phyloP scores from a whole-genome alignment of 805 yeast genomes.

The Wickerhamomyces chaumierensis region DNA sequence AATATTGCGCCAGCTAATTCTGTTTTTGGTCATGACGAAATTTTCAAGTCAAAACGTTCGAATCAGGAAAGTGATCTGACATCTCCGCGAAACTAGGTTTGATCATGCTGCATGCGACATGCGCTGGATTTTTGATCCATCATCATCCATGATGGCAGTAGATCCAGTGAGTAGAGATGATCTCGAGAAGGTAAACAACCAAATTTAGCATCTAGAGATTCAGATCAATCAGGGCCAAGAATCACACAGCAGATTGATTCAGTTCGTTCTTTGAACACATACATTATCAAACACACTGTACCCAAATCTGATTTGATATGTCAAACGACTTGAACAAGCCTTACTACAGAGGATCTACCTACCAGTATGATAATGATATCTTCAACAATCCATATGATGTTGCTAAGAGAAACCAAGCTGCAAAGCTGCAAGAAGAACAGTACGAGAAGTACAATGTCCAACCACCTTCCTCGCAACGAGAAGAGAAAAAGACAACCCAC shows the following conservation, averaged over 20 bases:
- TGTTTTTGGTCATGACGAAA: background rate
- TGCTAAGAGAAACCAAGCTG: conserved; percentile 14
- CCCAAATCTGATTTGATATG: conserved; percentile 1
- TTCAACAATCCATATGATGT: conserved; percentile 21
- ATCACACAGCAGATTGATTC: no score
- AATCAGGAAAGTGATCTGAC: background rate
- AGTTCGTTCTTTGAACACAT: no score
- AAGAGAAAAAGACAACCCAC: background rate
- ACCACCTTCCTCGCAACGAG: background rate
- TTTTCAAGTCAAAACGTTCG: background rate
- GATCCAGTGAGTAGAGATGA: no score
- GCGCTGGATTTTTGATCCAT: no score
- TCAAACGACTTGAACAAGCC: conserved; percentile 4
- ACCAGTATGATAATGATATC: conserved; percentile 6
- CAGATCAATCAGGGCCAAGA: no score
- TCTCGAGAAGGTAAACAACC: background rate
- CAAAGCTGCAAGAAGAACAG: background rate
- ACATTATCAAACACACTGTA: no score
- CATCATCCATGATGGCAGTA: no score
- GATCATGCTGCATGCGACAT: no score
- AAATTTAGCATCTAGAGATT: background rate
- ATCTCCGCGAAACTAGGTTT: background rate
- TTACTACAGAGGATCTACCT: conserved; percentile 3
- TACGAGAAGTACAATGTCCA: background rate
- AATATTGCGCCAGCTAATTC: background rate